phyloP scores from a whole-genome alignment of 2,329 filamentous ascomycete species.

The Epicoccum nigrum region DNA sequence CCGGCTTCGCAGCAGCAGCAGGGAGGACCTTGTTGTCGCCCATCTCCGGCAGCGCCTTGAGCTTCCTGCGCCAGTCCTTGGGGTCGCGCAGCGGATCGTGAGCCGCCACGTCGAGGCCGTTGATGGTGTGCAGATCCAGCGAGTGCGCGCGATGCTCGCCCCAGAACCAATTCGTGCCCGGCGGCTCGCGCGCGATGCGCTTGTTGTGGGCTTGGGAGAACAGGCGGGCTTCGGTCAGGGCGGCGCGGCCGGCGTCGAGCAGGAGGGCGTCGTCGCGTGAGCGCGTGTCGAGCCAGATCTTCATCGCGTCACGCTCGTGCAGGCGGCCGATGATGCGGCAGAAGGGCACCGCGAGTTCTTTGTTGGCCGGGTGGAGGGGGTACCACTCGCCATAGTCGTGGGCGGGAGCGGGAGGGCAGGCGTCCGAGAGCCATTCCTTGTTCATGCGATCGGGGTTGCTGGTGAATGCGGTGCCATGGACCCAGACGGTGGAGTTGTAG shows the following conservation, averaged over 20 bases:
- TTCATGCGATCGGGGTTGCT: constrained; percentile 40
- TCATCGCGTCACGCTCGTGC: constrained; percentile 58
- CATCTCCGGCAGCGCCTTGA: constrained; percentile 52
- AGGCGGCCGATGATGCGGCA: constrained; percentile 61
- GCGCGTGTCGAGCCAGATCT: constrained; percentile 52
- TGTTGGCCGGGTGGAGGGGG: constrained; percentile 51
- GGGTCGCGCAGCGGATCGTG: constrained; percentile 55
- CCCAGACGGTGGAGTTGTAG: constrained; percentile 54
- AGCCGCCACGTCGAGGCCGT: constrained; percentile 58
- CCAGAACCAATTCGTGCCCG: constrained; percentile 61
- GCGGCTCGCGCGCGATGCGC: constrained; percentile 51
- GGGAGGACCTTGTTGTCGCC: neutral
- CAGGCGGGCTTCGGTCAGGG: constrained; percentile 54
- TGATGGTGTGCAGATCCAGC: constrained; percentile 61
- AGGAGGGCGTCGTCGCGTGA: constrained; percentile 8
- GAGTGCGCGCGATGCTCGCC: constrained; percentile 62
- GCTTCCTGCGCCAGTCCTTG: constrained; percentile 54
- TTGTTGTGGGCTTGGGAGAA: constrained; percentile 56
- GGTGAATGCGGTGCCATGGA: constrained; percentile 59
- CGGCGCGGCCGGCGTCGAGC: constrained; percentile 55
- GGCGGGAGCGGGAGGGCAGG: constrained; percentile 25
- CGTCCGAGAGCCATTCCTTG: constrained; percentile 31
- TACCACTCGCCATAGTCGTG: constrained; percentile 60
- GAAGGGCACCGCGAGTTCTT: constrained; percentile 56
- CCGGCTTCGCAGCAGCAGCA: neutral